Percentiles rank a stretch among this genome's conserved stretches.
phyloP scores from a whole-genome alignment of 805 yeast genomes.

The Ogataea wickerhamii region DNA sequence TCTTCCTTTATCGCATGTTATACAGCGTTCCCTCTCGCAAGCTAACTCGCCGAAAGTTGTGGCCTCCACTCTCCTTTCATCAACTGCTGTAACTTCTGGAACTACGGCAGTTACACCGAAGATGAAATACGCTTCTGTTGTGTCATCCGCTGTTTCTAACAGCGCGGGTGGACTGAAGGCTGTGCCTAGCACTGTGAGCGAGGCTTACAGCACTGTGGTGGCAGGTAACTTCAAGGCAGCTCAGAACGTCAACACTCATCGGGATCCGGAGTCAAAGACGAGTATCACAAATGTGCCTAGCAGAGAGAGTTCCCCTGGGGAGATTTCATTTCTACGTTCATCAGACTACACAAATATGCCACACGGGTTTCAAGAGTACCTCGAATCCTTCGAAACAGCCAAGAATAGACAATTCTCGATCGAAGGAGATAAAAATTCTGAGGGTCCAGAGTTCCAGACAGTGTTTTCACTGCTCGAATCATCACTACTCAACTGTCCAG shows the following conservation, averaged over 20 bases:
- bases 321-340: slow-evolving; percentile 20
- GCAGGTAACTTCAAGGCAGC: neutral
- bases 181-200: neutral
- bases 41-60: slow-evolving; percentile 18
- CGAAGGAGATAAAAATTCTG: slow-evolving; percentile 44
- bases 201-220: neutral
- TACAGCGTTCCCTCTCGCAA: slow-evolving; percentile 16
- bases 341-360: slow-evolving; percentile 27
- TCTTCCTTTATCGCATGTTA: neutral
- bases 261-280: slow-evolving; percentile 9
- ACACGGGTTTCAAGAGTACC: slow-evolving; percentile 23
- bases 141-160: slow-evolving; percentile 21
- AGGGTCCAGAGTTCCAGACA: slow-evolving; percentile 40
- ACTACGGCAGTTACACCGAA: slow-evolving; percentile 36
- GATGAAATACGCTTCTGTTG: slow-evolving; percentile 34
- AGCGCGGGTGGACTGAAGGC: neutral
- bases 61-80: slow-evolving; percentile 11
- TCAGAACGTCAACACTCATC: neutral
- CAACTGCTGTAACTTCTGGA: slow-evolving; percentile 16
- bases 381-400: slow-evolving; percentile 29
- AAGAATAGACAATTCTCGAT: slow-evolving; percentile 36
- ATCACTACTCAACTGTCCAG: slow-evolving; percentile 86
- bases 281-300: slow-evolving; percentile 9
- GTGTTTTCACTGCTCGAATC: slow-evolving; percentile 64
- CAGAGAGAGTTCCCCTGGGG: slow-evolving; percentile 11